Percentiles rank a stretch among this genome's conserved stretches.
phyloP scores from a whole-genome alignment of 1,284 basidiomycete species.

The Sanghuangporus weigelae region DNA sequence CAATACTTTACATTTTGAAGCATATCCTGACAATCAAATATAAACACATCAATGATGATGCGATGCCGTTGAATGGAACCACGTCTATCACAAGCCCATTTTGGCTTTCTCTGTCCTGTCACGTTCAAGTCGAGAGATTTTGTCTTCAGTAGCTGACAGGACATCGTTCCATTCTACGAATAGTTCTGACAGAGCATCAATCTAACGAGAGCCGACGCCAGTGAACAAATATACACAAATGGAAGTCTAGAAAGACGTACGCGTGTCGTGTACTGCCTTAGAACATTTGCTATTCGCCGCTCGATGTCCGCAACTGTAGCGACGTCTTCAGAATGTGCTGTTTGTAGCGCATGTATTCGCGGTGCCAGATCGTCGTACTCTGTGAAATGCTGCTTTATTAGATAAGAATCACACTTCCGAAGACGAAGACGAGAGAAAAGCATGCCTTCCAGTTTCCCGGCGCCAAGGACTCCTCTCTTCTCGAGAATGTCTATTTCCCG shows the following conservation, averaged over 20 bases:
- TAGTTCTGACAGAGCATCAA: conserved; percentile 70
- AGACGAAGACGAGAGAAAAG: neutral
- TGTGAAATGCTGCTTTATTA: conserved; percentile 20
- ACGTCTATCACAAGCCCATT: conserved; percentile 34
- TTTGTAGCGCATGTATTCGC: conserved; percentile 51
- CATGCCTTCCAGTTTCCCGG: conserved; percentile 62
- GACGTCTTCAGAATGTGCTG: conserved; percentile 54
- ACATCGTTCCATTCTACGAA: conserved; percentile 79
- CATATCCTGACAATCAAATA: neutral
- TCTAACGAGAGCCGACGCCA: conserved; percentile 34
- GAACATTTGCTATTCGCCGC: conserved; percentile 52
- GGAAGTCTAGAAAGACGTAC: conserved; percentile 34
- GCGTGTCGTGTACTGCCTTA: conserved; percentile 64
- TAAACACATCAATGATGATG: neutral
- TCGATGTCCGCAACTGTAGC: conserved; percentile 53
- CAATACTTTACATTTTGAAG: neutral
- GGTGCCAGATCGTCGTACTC: conserved; percentile 61
- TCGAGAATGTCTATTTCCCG: conserved; percentile 67
- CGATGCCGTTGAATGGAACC: neutral
- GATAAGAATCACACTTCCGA: neutral
- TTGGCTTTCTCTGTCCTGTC: conserved; percentile 50
- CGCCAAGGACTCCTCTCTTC: conserved; percentile 61
- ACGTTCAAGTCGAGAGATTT: conserved; percentile 48
- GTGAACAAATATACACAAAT: neutral
- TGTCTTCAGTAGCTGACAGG: conserved; percentile 56